These are phyloP conservation scores for Pyropia haitanensis DNA, from an alignment of 23 red algal species.

Conservation along the genomic window DNA sequence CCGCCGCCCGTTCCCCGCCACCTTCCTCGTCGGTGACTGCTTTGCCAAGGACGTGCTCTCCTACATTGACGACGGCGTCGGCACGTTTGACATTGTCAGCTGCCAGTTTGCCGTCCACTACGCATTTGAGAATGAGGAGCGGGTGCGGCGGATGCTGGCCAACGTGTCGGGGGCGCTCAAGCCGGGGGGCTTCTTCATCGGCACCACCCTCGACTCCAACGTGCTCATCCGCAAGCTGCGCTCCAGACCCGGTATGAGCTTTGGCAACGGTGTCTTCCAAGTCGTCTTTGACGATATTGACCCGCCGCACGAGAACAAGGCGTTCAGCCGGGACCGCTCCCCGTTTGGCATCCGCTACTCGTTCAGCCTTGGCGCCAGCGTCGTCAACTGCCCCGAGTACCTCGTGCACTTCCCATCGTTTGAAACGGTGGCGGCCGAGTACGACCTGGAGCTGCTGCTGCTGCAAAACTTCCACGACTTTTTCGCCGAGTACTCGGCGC, in stretches of 20 bases:
- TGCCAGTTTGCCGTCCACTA: constrained; percentile 99
- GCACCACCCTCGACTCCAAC: constrained; percentile 87
- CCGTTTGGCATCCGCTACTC: constrained; percentile 83
- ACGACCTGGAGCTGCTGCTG: constrained; percentile 72
- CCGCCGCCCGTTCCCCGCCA: constrained; percentile 33
- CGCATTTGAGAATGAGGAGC: constrained; percentile 82
- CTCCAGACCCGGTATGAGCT: constrained; percentile 26
- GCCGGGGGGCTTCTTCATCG: constrained; percentile 94
- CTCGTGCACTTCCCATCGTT: constrained; percentile 78
- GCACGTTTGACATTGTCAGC: constrained; percentile 77
- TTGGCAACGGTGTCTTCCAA: constrained; percentile 56
- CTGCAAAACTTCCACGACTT: constrained; percentile 88
- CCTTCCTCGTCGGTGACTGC: constrained; percentile 67
- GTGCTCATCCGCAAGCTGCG: constrained; percentile 84
- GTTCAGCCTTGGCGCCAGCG: constrained; percentile 78
- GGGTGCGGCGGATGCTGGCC: constrained; percentile 61
- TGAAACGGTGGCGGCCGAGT: constrained; percentile 53
- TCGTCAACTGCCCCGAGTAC: constrained; percentile 85
- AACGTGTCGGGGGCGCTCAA: constrained; percentile 77
- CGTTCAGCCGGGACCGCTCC: constrained; percentile 5
- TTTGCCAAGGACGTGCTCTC: constrained; percentile 26
- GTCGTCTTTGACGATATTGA: constrained; percentile 50
- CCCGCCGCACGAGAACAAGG: constrained; percentile 5
- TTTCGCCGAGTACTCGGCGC: constrained; percentile 30
- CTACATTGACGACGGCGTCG: constrained; percentile 9